Evolutionary conservation across 495 filamentous ascomycete genomes (phyloP).

Genomic region (Diplogelasinospora grovesii): DNA sequence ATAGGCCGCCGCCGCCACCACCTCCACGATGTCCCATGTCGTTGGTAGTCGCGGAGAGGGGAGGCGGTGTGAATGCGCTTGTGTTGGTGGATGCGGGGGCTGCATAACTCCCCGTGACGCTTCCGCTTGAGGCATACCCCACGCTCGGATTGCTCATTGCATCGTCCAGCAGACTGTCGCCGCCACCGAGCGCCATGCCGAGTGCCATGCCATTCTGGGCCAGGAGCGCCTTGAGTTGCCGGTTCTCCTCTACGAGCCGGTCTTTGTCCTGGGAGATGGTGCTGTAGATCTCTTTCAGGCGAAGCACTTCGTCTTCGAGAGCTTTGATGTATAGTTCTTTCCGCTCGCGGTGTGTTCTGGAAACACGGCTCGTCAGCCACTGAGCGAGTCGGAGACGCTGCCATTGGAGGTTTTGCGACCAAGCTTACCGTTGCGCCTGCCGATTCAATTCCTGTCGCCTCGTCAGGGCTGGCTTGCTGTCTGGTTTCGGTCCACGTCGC

Average conservation of each 20-base stretch:
- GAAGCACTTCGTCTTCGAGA: constrained; percentile 83
- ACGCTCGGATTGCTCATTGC: constrained; percentile 36
- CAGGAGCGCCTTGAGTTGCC: constrained; percentile 66
- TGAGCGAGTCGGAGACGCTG: not conserved
- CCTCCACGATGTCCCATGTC: constrained; percentile 2
- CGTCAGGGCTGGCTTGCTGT: constrained; percentile 93
- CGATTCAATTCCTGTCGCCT: constrained; percentile 89
- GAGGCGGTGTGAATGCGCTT: constrained; percentile 37
- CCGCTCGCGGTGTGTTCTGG: constrained; percentile 85
- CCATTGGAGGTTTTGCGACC: not conserved
- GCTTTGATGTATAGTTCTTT: constrained; percentile 93
- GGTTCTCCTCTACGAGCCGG: constrained; percentile 65
- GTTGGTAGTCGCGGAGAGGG: constrained; percentile 33
- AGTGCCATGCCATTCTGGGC: constrained; percentile 58
- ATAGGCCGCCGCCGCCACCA: constrained; percentile 25
- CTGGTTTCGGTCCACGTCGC: constrained; percentile 88
- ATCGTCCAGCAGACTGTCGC: constrained; percentile 39
- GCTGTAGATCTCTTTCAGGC: constrained; percentile 57
- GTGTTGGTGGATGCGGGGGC: constrained; percentile 30
- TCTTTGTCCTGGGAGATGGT: constrained; percentile 60
- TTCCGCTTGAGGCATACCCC: constrained; percentile 47
- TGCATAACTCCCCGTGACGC: constrained; percentile 51
- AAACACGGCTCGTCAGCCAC: not conserved
- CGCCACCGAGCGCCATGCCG: constrained; percentile 23
- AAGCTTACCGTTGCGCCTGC: constrained; percentile 80